Evolutionary conservation across 495 filamentous ascomycete genomes (phyloP).

Genomic region (Daldinia concentrica): DNA sequence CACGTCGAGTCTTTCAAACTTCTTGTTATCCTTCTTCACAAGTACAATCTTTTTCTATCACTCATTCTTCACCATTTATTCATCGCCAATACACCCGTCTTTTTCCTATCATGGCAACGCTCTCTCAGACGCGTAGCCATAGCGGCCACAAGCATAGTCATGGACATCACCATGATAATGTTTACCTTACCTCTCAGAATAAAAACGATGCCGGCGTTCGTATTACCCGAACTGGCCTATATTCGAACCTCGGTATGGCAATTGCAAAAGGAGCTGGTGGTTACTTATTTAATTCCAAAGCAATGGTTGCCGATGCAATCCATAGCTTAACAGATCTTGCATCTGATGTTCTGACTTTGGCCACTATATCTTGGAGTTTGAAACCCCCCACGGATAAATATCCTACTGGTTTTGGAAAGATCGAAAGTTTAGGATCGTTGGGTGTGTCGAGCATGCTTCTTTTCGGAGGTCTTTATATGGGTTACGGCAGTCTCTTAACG

Average conservation of each 20-base stretch:
- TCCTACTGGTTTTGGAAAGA: constrained; percentile 91
- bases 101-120: constrained; percentile 40
- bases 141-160: constrained; percentile 61
- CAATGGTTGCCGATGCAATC: constrained; percentile 92
- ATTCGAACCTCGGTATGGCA: constrained; percentile 93
- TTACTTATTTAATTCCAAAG: constrained; percentile 92
- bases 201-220: constrained; percentile 93
- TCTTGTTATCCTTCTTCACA: constrained; percentile 26
- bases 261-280: constrained; percentile 91
- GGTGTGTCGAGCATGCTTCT: constrained; percentile 92
- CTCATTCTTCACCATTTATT: constrained; percentile 18
- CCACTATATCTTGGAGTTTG: constrained; percentile 90
- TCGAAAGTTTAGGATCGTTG: constrained; percentile 93
- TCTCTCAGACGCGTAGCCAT: constrained; percentile 57
- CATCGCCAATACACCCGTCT: constrained; percentile 26
- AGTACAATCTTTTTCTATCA: constrained; percentile 15
- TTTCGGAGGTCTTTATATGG: constrained; percentile 89
- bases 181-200: constrained; percentile 86
- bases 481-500: constrained; percentile 75
- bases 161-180: constrained; percentile 86
- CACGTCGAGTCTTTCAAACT: constrained; percentile 48
- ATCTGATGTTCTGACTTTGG: constrained; percentile 91
- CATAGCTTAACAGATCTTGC: constrained; percentile 95
- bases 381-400: constrained; percentile 82
- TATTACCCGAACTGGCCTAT: constrained; percentile 91